These are phyloP conservation scores for Physaria fendleri DNA, from an alignment of 345 rosid species.

Conservation along the genomic window DNA sequence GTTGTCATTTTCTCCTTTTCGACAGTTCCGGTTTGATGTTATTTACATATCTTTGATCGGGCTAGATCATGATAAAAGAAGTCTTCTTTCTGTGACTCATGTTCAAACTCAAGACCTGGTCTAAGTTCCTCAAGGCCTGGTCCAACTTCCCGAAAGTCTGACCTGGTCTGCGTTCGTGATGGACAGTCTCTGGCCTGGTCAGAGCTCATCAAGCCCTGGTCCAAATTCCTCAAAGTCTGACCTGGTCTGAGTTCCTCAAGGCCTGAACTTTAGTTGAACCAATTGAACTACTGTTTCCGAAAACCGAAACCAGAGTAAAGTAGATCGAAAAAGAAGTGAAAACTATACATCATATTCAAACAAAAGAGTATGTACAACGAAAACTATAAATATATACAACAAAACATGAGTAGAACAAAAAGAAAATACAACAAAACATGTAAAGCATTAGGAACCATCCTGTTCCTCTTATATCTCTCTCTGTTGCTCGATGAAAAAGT, in stretches of 20 bases:
- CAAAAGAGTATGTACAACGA: conserved; percentile 10
- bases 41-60: too few species aligned
- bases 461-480: not conserved
- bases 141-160: not conserved
- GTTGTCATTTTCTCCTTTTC: not conserved
- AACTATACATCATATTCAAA: conserved; percentile 1
- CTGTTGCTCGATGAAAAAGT: not conserved
- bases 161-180: too few species aligned
- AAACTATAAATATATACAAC: conserved; percentile 4
- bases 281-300: not conserved
- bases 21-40: too few species aligned
- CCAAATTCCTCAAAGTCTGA: too few species aligned
- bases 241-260: too few species aligned
- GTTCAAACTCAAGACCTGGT: not conserved
- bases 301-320: not conserved
- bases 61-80: not conserved
- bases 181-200: too few species aligned
- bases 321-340: not conserved
- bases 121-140: not conserved
- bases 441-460: not conserved
- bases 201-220: too few species aligned
- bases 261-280: not conserved
- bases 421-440: too few species aligned
- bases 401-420: too few species aligned
- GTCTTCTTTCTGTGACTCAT: not conserved